Conservation (phyloP, 2,329 filamentous ascomycete species). For the Chaetomiaceae sp. region DNA sequence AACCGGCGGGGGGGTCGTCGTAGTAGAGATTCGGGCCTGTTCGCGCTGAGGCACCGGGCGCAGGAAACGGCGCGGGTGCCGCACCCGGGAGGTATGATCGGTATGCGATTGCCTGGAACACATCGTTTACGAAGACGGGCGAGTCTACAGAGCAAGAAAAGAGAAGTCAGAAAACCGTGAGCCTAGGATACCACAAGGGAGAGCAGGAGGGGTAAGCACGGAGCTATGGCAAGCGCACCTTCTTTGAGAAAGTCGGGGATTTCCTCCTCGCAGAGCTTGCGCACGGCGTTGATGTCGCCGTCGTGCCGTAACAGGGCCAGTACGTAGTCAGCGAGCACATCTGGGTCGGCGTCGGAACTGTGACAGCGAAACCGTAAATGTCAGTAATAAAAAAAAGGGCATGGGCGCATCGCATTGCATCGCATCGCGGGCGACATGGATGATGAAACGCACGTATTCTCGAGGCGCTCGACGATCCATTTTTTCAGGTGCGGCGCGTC, state of each 20-base stretch:
- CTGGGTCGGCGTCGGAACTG: constrained; percentile 73
- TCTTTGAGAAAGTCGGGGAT: constrained; percentile 72
- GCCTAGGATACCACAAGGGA: too few species aligned
- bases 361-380: neutral
- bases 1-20: constrained; percentile 18
- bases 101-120: constrained; percentile 61
- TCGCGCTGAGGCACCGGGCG: constrained; percentile 16
- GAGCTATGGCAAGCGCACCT: constrained; percentile 37
- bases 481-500: constrained; percentile 62
- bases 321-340: constrained; percentile 82
- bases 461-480: constrained; percentile 73
- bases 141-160: constrained; percentile 46
- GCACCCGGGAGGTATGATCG: constrained; percentile 57
- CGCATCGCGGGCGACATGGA: neutral
- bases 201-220: too few species aligned
- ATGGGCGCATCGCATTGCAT: neutral
- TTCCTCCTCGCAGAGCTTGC: constrained; percentile 63
- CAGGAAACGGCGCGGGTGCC: constrained; percentile 31
- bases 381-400: constrained; percentile 1
- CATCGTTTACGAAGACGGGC: constrained; percentile 61
- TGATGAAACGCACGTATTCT: constrained; percentile 60
- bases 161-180: too few species aligned
- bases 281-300: constrained; percentile 58
- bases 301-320: constrained; percentile 70
- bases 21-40: constrained; percentile 18